Base-by-base conservation (phyloP, 169 alveolate species). In the Plasmodium gallinaceum region DNA sequence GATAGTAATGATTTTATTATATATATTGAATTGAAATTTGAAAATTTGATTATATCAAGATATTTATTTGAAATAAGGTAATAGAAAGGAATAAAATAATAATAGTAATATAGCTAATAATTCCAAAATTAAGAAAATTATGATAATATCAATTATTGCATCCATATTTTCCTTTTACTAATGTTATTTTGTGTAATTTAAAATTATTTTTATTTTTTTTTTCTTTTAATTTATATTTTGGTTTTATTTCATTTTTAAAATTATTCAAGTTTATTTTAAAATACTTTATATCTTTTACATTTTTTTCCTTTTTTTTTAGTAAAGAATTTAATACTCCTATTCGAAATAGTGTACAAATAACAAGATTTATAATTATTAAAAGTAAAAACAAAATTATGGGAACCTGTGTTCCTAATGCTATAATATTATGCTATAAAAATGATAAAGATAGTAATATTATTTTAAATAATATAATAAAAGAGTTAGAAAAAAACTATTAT, bases 331-430 rank as follows among this genome's bases (percentile, higher is more conserved):
- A 72, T 7, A 46, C 78, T 22, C 76, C 89, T 12, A 78, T 78
- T 5, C 16, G 89, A 24, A 78, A 65, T 26, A 78, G 89, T 39
- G 71, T 78, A 7, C 89, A 78, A 43, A 78, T 78, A 48, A 78
- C 89, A 9, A 46, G 89, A 54, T 78, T 48, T 60, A 48, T 78
- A 68, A 78, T 78, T 39, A 78, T 78, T 76, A 45, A 70, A 58
- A 78, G 89, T 57, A 46, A 65, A 45, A 78, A 78, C 26, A 68
- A 78, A 10, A 78, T 78, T 39, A 78, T 78, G 89, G 89, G 89
- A 6, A 78, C 89, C 4, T 78, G 89, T 24, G 89, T 78, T 5
- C 64, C 89, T 0, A 20, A 78, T 52, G 46, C 54, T 26, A 32
- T 78, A 68, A 78, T 78, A 54, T 60, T 78, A 24, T 78, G 89